A percentile compares a stretch with the other conserved stretches of the same genome.
These are phyloP conservation scores for Candolleomyces eurysporus DNA, from an alignment of 768 basidiomycete species.

Conservation along the genomic window DNA sequence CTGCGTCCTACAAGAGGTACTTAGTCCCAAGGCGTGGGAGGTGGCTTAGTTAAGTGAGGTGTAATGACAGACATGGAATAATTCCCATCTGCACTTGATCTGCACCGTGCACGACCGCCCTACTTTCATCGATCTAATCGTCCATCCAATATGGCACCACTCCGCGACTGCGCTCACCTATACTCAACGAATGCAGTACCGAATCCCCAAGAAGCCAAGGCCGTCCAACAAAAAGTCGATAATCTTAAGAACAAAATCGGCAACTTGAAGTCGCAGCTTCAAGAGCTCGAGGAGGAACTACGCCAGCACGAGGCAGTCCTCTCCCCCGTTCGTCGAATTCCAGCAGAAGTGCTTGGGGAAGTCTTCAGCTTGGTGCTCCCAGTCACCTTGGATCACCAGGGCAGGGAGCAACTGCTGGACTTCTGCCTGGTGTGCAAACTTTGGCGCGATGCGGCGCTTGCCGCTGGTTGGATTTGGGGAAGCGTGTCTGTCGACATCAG, in stretches of 20 bases:
- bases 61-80: no score
- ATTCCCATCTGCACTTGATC: no score
- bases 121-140: background rate
- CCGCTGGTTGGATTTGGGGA: background rate
- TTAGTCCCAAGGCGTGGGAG: no score
- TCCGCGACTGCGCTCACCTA: background rate
- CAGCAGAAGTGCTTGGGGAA: background rate
- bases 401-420: background rate
- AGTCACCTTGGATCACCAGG: background rate
- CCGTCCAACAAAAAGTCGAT: background rate
- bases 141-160: background rate
- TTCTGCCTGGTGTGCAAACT: background rate
- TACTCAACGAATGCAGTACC: background rate
- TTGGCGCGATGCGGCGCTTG: background rate
- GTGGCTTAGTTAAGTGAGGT: no score
- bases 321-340: background rate
- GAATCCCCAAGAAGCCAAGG: background rate
- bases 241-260: background rate
- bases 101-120: no score
- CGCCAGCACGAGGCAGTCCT: background rate
- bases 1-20: no score
- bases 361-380: background rate
- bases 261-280: background rate
- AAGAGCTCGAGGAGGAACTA: background rate
- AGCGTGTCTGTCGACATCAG: background rate